A percentile compares a stretch with the other conserved stretches of the same genome.
These are phyloP conservation scores for Talaromyces liani DNA, from an alignment of 495 filamentous ascomycete genomes.

Conservation along the genomic window DNA sequence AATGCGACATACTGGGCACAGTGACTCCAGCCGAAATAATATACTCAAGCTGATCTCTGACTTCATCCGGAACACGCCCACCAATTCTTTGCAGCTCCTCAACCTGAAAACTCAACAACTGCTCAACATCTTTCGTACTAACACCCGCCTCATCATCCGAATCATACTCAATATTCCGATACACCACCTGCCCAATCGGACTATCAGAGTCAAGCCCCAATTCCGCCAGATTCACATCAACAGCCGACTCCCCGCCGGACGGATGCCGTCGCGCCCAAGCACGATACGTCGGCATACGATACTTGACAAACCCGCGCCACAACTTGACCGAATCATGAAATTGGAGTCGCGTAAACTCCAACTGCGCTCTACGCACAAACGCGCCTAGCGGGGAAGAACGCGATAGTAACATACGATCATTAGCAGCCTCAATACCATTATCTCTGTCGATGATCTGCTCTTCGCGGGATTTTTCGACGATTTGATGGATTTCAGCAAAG, in stretches of 20 bases:
- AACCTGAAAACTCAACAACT: constrained; percentile 79
- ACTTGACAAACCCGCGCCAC: constrained; percentile 74
- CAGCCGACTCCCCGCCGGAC: constrained; percentile 49
- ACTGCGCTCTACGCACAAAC: constrained; percentile 68
- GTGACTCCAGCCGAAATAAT: constrained; percentile 60
- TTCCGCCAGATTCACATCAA: constrained; percentile 56
- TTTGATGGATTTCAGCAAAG: constrained; percentile 48
- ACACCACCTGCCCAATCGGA: constrained; percentile 50
- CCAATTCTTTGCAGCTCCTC: constrained; percentile 80
- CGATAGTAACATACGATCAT: constrained; percentile 42
- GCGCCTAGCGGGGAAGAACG: constrained; percentile 73
- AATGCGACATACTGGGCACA: constrained; percentile 67
- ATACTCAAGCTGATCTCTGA: constrained; percentile 54
- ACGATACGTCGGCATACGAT: constrained; percentile 64
- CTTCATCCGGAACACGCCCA: constrained; percentile 60
- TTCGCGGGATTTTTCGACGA: constrained; percentile 57
- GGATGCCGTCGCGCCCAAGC: constrained; percentile 67
- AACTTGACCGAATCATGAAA: constrained; percentile 69
- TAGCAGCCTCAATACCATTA: constrained; percentile 37
- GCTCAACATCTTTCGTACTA: constrained; percentile 79
- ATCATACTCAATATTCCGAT: constrained; percentile 50
- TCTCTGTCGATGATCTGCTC: constrained; percentile 42
- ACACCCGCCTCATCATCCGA: constrained; percentile 37
- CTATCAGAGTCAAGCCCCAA: constrained; percentile 29
- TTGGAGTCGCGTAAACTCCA: constrained; percentile 74